Evolutionary conservation across 2,329 filamentous ascomycete species (phyloP), one percentile per base, ranked within the genome.

Genomic region (Nannizziopsis barbatae): DNA sequence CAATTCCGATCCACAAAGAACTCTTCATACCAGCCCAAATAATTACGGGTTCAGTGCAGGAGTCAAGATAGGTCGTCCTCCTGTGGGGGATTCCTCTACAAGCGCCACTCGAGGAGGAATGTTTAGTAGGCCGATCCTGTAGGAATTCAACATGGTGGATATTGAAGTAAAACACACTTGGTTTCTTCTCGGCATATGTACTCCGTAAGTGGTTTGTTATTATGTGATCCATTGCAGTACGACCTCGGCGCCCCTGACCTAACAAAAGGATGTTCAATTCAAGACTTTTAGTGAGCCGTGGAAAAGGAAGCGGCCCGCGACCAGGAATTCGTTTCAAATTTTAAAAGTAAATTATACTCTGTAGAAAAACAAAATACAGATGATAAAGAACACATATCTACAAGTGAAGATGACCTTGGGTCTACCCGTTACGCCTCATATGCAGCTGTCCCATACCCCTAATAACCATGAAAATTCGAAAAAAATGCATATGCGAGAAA

Each of bases 11-110:
- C 32, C 18, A 9, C 47, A 36, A 10, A 47, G 42, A 38, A 27
- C 33, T 11, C 22, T 45, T 14, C 47, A 42, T 2, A 45, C 35
- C 30, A 45, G 36, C 41, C 32, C 48, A 6, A 46, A 43, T 17
- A 52, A 41, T 20, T 50, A 53, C 33, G 52, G 50, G 10, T 38
- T 55, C 3, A 53, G 52, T 18, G 47, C 53, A 17, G 52, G 53
- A 6, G 50, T 55, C 6, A 55, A 54, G 46, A 48, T 53, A 20
- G 52, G 53, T n/a, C 50, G 53, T 11, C 49, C 51, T 3, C 22
- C 22, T 27, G 22, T 7, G 4, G 37, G 38, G 17, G 47, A 50
- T 42, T 14, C 47, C 27, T 18, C n/a, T 12, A 32, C 15, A 27
- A 47, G 32, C 22, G 3, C 40, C 12, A 17, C 5, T 31, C 32